Evolutionary conservation across 768 basidiomycete genomes (phyloP), one percentile per base, ranked within the genome.

Genomic region (Pholiota conissans): DNA sequence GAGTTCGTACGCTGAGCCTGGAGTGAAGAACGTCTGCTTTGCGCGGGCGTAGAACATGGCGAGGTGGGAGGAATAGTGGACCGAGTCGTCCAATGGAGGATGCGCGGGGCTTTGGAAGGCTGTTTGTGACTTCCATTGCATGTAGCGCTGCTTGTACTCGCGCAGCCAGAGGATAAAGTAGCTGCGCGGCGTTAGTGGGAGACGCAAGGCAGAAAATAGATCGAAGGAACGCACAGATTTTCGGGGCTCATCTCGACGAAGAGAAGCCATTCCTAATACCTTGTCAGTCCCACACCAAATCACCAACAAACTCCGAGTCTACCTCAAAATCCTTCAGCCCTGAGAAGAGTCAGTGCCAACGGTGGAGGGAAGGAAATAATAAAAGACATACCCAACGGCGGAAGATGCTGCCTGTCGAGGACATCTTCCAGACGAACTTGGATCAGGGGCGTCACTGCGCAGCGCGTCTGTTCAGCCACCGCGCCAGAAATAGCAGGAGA

Each of bases 101-200:
- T 22, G 65, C 65, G 62, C 59, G 29, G 71, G 69, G 59, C 58
- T 69, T 59, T 67, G 75, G 29, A 68, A 73, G 60, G 70, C 74
- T 35, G 65, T 61, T 18, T 71, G 71, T 13, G 70, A 72, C 54
- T 70, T 71, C 79, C 76, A 82, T 67, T 80, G 78, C 45, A 70
- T 67, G 60, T 80, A 75, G 56, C 77, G 74, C 26, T 69, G 62
- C 10, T 81, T 85, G 63, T 92, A 92, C 62, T 91, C 90, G 59
- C 83, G 83, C 28, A 91, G 76, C 90, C 90, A 92, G 49, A 92
- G 82, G n/a, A 82, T 80, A 66, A 92, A 92, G 65, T 92, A 92
- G 18, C 87, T 87, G 64, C 39, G 39, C 59, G 26, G 58, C 14
- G 59, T 46, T 58, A 60, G 64, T n/a, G 59, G 57, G 27, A 34